Base-by-base conservation (phyloP, 1,284 basidiomycete species). In the Ceratobasidium sp. region DNA sequence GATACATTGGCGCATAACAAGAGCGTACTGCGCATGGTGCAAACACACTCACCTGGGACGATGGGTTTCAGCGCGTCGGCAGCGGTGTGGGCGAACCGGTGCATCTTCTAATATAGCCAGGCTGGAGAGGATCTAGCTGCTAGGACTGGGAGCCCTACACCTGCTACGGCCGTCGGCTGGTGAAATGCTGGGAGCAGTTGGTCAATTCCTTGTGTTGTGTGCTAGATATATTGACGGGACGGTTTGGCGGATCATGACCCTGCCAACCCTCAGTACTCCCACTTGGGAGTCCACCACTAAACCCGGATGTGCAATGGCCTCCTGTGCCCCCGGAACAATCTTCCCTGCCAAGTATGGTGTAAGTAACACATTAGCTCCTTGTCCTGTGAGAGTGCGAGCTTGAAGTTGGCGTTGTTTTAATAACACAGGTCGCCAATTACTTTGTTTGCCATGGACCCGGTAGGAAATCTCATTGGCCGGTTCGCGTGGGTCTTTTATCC, bases 101-200 rank as follows among this genome's bases (percentile, higher is more conserved):
- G 88, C 79, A 79, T 81, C 2, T 66, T 72, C 24, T 24, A 34
- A 51, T 34, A 73, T 46, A 86, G 78, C 8, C 80, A 83, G 16
- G 86, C 86, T 75, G 86, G 88, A 66, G 85, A 90, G 79, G 88
- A 88, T 78, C 83, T 89, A 37, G 85, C 84, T 48, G 87, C 86
- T 59, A 88, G 84, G 37, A 86, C 87, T 9, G 87, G 86, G 11
- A 31, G 54, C 79, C 61, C 87, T 87, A 76, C 78, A 84, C 82
- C 86, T 61, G 61, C 76, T 3, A 78, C 81, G 64, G 87, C 85
- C 11, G 84, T 90, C 56, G 75, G 78, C 1, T 81, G 84, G 75
- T 89, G 90, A 78, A 79, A 84, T 31, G 77, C 81, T 72, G 89
- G 89, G 77, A 77, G 81, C 78, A 79, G 89, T 88, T 78, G 74